Conservation (phyloP, 768 basidiomycete species). For the Tulasnella sp. region DNA sequence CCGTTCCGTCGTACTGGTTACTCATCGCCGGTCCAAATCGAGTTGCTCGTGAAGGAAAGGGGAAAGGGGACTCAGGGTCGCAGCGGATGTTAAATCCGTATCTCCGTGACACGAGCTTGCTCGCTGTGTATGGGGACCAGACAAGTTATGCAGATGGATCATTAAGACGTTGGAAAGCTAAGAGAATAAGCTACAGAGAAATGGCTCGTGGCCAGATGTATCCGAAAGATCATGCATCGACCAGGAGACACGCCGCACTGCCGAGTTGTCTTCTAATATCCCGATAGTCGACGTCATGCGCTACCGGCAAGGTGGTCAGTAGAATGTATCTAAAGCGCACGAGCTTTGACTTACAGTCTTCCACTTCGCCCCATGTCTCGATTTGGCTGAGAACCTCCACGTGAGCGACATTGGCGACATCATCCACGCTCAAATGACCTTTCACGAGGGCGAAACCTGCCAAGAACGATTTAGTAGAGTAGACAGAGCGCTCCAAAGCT, state of each 20-base stretch:
- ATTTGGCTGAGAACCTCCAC: conserved; percentile 96
- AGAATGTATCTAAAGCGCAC: not conserved
- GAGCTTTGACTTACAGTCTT: conserved; percentile 71
- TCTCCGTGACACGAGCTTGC: not conserved
- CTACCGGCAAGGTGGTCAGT: conserved; percentile 33
- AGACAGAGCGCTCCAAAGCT: conserved; percentile 89
- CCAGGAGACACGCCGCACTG: conserved; percentile 55
- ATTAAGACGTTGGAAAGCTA: too few relatives aligned
- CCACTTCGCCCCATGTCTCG: conserved; percentile 97
- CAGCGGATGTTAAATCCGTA: not conserved
- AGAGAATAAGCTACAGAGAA: too few relatives aligned
- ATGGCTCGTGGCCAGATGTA: not conserved
- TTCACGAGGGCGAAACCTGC: conserved; percentile 77
- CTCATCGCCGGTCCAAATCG: not conserved
- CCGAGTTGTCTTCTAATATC: conserved; percentile 82
- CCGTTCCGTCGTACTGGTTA: not conserved
- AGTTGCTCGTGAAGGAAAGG: not conserved
- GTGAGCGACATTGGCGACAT: conserved; percentile 73
- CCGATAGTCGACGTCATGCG: conserved; percentile 96
- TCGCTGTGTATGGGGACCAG: too few relatives aligned
- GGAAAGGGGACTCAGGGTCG: not conserved
- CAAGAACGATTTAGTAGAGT: conserved; percentile 82
- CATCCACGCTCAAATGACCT: conserved; percentile 62
- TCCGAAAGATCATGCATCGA: not conserved
- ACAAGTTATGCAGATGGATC: too few relatives aligned